A percentile compares a stretch with the other conserved stretches of the same genome.
These are phyloP conservation scores for Penicillium sp. DNA, from an alignment of 2,329 filamentous ascomycete species.

Conservation along the genomic window DNA sequence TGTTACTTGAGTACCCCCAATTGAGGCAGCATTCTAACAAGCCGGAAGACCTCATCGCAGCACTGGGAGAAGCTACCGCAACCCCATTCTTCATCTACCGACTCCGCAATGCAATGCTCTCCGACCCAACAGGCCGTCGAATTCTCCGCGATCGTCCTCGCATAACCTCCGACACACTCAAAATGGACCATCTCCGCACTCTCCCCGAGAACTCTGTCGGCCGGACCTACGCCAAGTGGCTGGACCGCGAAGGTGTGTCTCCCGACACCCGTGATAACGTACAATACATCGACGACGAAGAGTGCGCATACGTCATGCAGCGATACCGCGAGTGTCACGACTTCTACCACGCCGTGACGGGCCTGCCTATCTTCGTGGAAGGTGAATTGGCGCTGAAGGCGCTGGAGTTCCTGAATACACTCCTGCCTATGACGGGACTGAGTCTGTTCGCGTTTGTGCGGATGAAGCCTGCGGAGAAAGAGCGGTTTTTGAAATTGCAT, in stretches of 20 bases:
- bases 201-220: conserved; percentile 78
- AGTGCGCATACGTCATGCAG: conserved; percentile 98
- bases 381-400: conserved; percentile 97
- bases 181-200: conserved; percentile 70
- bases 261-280: conserved; percentile 85
- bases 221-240: conserved; percentile 81
- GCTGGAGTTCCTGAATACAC: conserved; percentile 94
- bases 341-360: conserved; percentile 94
- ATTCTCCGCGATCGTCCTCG: conserved; percentile 90
- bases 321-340: conserved; percentile 97
- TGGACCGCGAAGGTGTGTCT: conserved; percentile 91
- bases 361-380: conserved; percentile 87
- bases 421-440: conserved; percentile 92
- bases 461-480: conserved; percentile 66
- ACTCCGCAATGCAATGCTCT: conserved; percentile 89
- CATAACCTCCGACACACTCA: conserved; percentile 74
- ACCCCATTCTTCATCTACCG: conserved; percentile 94
- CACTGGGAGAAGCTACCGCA: conserved; percentile 91
- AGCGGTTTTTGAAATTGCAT: conserved; percentile 67
- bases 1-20: neutral
- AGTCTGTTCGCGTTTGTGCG: conserved; percentile 73
- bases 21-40: no score
- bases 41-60: conserved; percentile 80
- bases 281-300: conserved; percentile 89
- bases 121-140: conserved; percentile 78